phyloP scores from a whole-genome alignment of 305 asterid species.

The Fraxinus greggii region DNA sequence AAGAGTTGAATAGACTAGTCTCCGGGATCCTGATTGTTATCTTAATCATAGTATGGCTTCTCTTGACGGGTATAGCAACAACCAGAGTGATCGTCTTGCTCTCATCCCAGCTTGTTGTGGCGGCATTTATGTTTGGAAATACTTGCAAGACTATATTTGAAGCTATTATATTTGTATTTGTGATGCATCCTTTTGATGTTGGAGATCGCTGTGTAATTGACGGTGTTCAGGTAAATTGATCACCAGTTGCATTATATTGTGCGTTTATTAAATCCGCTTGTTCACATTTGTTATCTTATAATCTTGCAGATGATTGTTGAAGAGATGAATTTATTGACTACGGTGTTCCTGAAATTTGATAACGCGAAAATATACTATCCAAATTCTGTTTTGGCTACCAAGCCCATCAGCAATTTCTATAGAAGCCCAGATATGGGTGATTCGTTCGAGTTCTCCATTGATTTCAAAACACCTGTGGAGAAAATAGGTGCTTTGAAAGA shows the following conservation, averaged over 20 bases:
- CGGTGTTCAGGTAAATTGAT: constrained; percentile 65
- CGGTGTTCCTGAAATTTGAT: constrained; percentile 63
- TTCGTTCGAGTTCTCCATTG: constrained; percentile 62
- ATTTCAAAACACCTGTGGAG: constrained; percentile 73
- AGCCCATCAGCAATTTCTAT: constrained; percentile 77
- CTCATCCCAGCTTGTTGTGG: constrained; percentile 80
- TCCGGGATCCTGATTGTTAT: constrained; percentile 48
- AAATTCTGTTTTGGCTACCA: constrained; percentile 69
- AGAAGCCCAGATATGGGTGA: constrained; percentile 94
- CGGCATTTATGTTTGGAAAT: constrained; percentile 75
- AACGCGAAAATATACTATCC: constrained; percentile 71
- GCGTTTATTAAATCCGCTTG: not conserved
- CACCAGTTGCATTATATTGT: constrained; percentile 7
- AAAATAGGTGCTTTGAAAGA: constrained; percentile 69
- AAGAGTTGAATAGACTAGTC: constrained; percentile 64
- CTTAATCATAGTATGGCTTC: constrained; percentile 67
- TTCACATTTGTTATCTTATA: not conserved
- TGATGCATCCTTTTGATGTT: constrained; percentile 95
- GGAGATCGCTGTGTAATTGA: constrained; percentile 81
- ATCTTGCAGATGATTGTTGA: constrained; percentile 67
- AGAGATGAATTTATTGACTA: constrained; percentile 84
- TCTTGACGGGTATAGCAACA: constrained; percentile 68
- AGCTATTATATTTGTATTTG: constrained; percentile 84
- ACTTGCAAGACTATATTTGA: constrained; percentile 88
- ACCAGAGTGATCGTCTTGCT: constrained; percentile 66